These are phyloP conservation scores for Candida pseudoglaebosa DNA, from an alignment of 805 yeast genomes.

Conservation along the genomic window DNA sequence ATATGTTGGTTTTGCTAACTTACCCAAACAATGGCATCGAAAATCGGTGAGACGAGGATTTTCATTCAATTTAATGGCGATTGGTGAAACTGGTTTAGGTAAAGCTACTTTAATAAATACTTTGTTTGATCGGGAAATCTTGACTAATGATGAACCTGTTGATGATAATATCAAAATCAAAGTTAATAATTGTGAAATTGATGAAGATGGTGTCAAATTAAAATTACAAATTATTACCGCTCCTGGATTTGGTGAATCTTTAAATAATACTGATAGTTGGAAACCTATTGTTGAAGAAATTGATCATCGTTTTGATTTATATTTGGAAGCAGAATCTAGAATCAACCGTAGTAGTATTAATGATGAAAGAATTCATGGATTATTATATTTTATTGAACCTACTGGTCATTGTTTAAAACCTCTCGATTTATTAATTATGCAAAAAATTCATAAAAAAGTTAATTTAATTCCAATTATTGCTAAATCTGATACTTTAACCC, in stretches of 20 bases:
- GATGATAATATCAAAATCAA: constrained; percentile 25
- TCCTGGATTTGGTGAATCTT: constrained; percentile 90
- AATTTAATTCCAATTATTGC: constrained; percentile 94
- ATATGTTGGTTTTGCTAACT: constrained; percentile 94
- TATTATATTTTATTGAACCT: constrained; percentile 92
- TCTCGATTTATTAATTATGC: constrained; percentile 84
- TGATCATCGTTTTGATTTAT: constrained; percentile 79
- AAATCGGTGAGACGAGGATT: constrained; percentile 88
- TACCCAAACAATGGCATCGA: constrained; percentile 99
- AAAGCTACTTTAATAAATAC: constrained; percentile 91
- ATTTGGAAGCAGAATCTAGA: constrained; percentile 85
- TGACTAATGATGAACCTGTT: constrained; percentile 32
- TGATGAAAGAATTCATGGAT: constrained; percentile 90
- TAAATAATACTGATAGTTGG: constrained; percentile 71
- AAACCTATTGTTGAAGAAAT: constrained; percentile 88
- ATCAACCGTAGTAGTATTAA: constrained; percentile 64
- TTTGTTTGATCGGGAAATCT: constrained; percentile 53
- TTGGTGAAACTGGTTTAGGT: constrained; percentile 90
- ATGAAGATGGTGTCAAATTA: constrained; percentile 89
- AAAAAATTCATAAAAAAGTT: constrained; percentile 82
- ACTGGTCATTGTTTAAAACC: constrained; percentile 92
- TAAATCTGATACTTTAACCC: constrained; percentile 88
- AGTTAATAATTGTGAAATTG: constrained; percentile 42
- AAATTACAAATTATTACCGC: constrained; percentile 81
- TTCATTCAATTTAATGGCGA: constrained; percentile 81